phyloP scores from a whole-genome alignment of 257 asterid species.

The Marsdenia floribunda region DNA sequence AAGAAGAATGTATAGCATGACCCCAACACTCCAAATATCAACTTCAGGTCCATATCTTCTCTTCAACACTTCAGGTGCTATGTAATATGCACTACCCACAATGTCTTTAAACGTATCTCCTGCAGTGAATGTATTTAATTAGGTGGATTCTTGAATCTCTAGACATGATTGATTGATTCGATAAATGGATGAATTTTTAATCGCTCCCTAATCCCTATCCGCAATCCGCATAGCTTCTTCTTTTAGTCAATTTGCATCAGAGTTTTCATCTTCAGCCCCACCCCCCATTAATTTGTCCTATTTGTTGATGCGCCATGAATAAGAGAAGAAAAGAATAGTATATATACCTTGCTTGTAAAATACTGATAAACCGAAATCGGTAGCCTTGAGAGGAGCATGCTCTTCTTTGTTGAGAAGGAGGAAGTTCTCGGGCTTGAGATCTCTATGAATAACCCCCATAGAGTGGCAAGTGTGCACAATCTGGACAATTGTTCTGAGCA shows the following conservation, averaged over 20 bases:
- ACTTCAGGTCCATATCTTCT: slow-evolving; percentile 91
- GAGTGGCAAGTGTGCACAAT: slow-evolving; percentile 87
- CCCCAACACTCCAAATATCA: slow-evolving; percentile 96
- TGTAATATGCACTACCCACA: slow-evolving; percentile 94
- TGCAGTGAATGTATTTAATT: slow-evolving; percentile 17
- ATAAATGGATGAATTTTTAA: too few species aligned
- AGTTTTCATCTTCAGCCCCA: too few species aligned
- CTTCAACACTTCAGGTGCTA: slow-evolving; percentile 94
- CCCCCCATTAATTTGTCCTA: too few species aligned
- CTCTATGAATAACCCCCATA: slow-evolving; percentile 91
- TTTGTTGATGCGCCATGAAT: too few species aligned
- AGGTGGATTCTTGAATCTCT: too few species aligned
- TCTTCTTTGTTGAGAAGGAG: slow-evolving; percentile 70
- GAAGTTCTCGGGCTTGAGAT: slow-evolving; percentile 92
- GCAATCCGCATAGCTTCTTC: too few species aligned
- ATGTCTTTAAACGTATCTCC: slow-evolving; percentile 84
- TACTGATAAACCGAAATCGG: slow-evolving; percentile 87
- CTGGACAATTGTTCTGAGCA: slow-evolving; percentile 76
- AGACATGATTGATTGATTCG: too few species aligned
- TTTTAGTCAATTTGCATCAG: too few species aligned
- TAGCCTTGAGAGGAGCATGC: slow-evolving; percentile 75
- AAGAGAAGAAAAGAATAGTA: too few species aligned
- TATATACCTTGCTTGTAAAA: slow-evolving; percentile 65
- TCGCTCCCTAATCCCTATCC: too few species aligned
- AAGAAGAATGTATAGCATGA: slow-evolving; percentile 51